phyloP scores from a whole-genome alignment of 2,329 filamentous ascomycete species.

The Rutstroemia sydowiana region DNA sequence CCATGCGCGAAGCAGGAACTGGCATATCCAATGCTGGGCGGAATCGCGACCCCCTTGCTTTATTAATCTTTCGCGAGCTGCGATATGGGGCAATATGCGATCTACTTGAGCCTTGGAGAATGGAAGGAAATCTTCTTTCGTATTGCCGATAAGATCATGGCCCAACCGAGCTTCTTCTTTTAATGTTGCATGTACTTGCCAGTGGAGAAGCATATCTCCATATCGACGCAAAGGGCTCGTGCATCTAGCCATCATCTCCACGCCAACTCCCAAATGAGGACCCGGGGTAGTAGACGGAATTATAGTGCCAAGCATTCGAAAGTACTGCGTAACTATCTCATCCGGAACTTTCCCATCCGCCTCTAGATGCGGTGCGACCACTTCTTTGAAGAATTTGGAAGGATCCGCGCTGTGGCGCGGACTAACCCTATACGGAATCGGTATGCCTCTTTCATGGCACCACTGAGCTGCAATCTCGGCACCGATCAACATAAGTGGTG shows the following conservation, averaged over 20 bases:
- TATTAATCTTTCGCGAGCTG: conserved; percentile 23
- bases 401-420: conserved; percentile 22
- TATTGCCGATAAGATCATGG: conserved; percentile 31
- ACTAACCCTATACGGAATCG: conserved; percentile 47
- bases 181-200: conserved; percentile 57
- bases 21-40: conserved; percentile 47
- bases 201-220: conserved; percentile 55
- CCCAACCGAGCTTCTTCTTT: conserved; percentile 36
- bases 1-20: conserved; percentile 55
- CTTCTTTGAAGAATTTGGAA: conserved; percentile 18
- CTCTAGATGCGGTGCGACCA: conserved; percentile 21
- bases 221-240: conserved; percentile 62
- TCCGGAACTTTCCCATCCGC: conserved; percentile 10
- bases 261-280: conserved; percentile 50
- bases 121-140: conserved; percentile 24
- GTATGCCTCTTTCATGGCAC: conserved; percentile 50
- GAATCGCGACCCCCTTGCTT: conserved; percentile 20
- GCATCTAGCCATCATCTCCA: conserved; percentile 54
- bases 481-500: conserved; percentile 50
- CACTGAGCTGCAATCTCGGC: conserved; percentile 55
- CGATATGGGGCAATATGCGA: conserved; percentile 22
- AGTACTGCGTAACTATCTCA: conserved; percentile 19
- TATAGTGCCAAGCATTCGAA: conserved; percentile 40
- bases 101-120: conserved; percentile 26
- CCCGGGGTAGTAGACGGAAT: conserved; percentile 46